phyloP scores from a whole-genome alignment of 2,329 filamentous ascomycete genomes.

The Chalaropsis ovoidea region DNA sequence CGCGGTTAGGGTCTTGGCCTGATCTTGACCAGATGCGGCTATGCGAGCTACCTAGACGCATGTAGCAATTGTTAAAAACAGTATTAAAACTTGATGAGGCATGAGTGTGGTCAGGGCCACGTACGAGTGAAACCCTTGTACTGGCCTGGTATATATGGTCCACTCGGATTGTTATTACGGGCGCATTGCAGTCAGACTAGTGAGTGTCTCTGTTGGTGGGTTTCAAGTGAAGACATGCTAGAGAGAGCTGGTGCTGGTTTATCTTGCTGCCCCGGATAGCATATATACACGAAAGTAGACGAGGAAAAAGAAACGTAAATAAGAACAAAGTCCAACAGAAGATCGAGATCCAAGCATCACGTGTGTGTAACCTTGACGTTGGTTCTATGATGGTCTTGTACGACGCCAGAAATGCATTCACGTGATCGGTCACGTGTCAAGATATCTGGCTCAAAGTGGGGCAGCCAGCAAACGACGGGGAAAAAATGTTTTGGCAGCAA shows the following conservation, averaged over 20 bases:
- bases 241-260: neutral
- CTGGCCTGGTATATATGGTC: neutral
- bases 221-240: neutral
- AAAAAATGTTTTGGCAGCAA: conserved; percentile 10
- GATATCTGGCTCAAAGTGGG: neutral
- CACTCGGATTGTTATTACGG: neutral
- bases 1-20: neutral
- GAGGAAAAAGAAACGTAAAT: neutral
- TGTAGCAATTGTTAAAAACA: neutral
- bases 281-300: neutral
- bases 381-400: neutral
- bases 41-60: neutral
- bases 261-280: neutral
- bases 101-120: neutral
- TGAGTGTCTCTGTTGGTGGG: neutral
- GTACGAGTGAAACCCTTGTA: neutral
- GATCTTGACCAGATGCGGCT: neutral
- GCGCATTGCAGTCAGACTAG: neutral
- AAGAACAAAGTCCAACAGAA: neutral
- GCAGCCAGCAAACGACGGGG: neutral
- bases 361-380: neutral
- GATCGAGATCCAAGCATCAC: no score
- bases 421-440: neutral
- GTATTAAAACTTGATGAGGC: neutral
- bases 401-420: neutral